phyloP scores from a whole-genome alignment of 148 eudicot genomes.

The Chenopodium formosanum region DNA sequence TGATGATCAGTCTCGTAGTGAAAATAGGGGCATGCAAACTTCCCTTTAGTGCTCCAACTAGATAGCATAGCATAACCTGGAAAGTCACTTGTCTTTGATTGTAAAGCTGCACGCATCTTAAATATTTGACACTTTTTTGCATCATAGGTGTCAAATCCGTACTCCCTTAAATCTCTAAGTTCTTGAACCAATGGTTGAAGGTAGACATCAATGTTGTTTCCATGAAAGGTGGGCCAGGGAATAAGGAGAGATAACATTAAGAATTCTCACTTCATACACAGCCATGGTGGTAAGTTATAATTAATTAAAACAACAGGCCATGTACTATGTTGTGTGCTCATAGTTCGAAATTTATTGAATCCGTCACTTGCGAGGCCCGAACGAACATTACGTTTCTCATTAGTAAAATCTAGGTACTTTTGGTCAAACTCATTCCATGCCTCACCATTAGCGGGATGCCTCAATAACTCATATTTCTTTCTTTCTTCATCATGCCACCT shows the following conservation, averaged over 20 bases:
- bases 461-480: background rate
- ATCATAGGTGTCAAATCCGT: slow-evolving; percentile 2
- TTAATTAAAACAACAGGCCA: background rate
- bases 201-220: too few species aligned
- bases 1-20: too few species aligned
- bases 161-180: background rate
- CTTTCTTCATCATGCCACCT: background rate
- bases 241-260: slow-evolving; percentile 5
- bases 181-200: too few species aligned
- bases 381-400: background rate
- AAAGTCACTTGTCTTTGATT: background rate
- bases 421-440: background rate
- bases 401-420: background rate
- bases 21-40: too few species aligned
- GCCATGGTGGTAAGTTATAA: slow-evolving; percentile 6
- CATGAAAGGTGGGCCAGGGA: background rate
- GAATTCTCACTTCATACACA: background rate
- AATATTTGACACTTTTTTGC: background rate
- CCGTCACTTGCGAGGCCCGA: background rate
- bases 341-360: too few species aligned
- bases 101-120: slow-evolving; percentile 5
- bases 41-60: too few species aligned
- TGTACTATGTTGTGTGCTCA: too few species aligned
- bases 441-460: background rate
- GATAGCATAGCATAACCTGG: too few species aligned